phyloP scores from a whole-genome alignment of 2,329 filamentous ascomycete genomes.

The Cryphonectria naterciae region DNA sequence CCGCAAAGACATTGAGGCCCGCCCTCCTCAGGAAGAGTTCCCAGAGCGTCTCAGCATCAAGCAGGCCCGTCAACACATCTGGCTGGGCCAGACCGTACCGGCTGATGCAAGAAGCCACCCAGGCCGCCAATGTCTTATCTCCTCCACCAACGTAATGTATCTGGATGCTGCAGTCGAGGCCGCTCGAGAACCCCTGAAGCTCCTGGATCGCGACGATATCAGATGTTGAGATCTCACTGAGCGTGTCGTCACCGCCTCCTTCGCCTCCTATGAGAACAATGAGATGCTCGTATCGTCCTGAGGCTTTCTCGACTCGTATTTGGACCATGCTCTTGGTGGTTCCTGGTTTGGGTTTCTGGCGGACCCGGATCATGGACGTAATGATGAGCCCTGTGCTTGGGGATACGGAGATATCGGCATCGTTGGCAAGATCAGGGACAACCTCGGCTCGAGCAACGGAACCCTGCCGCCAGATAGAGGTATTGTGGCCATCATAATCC shows the following conservation, averaged over 20 bases:
- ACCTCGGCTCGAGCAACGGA: constrained; percentile 31
- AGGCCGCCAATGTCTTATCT: constrained; percentile 53
- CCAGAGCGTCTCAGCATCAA: constrained; percentile 66
- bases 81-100: constrained; percentile 43
- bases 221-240: constrained; percentile 42
- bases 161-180: constrained; percentile 44
- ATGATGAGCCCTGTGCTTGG: constrained; percentile 70
- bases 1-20: constrained; percentile 73
- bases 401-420: constrained; percentile 76
- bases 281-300: constrained; percentile 67
- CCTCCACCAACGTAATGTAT: constrained; percentile 56
- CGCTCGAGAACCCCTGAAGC: constrained; percentile 54
- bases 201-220: constrained; percentile 52
- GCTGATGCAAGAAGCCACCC: constrained; percentile 58
- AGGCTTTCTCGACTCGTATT: constrained; percentile 57
- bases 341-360: constrained; percentile 70
- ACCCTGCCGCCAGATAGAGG: constrained; percentile 32
- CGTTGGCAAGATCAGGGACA: constrained; percentile 48
- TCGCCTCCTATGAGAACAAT: constrained; percentile 68
- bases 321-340: constrained; percentile 51
- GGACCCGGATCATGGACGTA: constrained; percentile 72
- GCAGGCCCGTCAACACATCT: constrained; percentile 38
- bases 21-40: constrained; percentile 68
- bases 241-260: constrained; percentile 45
- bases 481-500: constrained; percentile 35